Conservation (phyloP, 495 filamentous ascomycete genomes). For the Hypoxylon fuscum region DNA sequence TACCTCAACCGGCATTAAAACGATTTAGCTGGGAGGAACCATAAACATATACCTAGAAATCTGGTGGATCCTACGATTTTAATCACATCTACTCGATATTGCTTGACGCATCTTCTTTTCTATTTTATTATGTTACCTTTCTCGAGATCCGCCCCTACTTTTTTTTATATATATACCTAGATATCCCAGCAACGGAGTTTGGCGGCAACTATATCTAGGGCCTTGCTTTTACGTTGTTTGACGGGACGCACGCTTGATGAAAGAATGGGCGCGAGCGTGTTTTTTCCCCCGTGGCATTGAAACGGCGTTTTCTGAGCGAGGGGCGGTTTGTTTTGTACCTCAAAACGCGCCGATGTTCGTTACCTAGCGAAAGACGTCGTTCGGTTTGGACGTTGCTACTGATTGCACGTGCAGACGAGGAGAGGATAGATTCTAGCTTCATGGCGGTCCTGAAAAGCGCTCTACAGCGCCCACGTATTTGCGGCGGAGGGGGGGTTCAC, state of each 20-base stretch:
- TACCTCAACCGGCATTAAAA: slow-evolving; percentile 60
- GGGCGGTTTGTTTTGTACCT: slow-evolving; percentile 1
- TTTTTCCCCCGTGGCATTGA: slow-evolving; percentile 13
- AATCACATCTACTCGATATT: slow-evolving; percentile 17
- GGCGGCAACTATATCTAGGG: slow-evolving; percentile 7
- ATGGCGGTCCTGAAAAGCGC: neutral
- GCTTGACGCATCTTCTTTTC: slow-evolving; percentile 33
- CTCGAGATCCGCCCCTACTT: slow-evolving; percentile 1
- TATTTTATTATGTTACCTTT: neutral
- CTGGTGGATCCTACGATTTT: slow-evolving; percentile 6
- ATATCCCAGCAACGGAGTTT: slow-evolving; percentile 43
- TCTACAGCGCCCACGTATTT: too few species aligned
- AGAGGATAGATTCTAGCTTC: slow-evolving; percentile 1
- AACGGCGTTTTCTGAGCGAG: slow-evolving; percentile 30
- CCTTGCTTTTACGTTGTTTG: slow-evolving; percentile 16
- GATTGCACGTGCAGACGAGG: neutral
- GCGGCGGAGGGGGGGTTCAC: neutral
- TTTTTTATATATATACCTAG: slow-evolving; percentile 7
- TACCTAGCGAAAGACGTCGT: neutral
- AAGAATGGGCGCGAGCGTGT: slow-evolving; percentile 7
- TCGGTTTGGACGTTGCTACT: neutral
- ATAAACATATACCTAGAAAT: slow-evolving; percentile 14
- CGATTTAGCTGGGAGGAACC: slow-evolving; percentile 63
- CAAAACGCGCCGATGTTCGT: neutral
- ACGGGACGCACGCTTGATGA: slow-evolving; percentile 13